Evolutionary conservation across 352 stramenopile genomes (phyloP), one percentile per base, ranked within the genome.

Genomic region (Thraustochytrium striatum): DNA sequence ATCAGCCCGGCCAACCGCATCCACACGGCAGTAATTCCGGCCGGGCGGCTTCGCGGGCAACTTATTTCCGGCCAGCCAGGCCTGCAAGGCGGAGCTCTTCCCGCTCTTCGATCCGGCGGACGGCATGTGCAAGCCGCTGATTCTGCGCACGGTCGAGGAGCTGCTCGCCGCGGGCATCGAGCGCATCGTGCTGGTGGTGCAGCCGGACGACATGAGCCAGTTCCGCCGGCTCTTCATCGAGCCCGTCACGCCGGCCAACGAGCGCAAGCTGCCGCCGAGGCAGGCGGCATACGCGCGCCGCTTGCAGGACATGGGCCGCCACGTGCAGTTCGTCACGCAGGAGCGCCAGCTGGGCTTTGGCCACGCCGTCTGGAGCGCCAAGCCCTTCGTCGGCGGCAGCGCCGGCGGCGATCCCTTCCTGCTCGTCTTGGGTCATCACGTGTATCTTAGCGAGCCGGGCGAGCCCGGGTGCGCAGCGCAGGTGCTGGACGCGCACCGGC

Each of bases 31-130:
- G 65, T 75, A 3, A 75, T 75, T 43, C 65, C 65, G 8, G 65
- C 65, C 16, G n/a, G 65, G 65, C 9, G 65, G 65, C 16, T 75
- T 75, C 36, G 65, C 65, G 9, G 65, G 44, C 16, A 61, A 30
- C 25, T 50, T 75, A 7, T 75, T 70, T 47, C 65, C 65, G 9
- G 65, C 65, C 16, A 75, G 65, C 36, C 65, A 75, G 32, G 65
- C 65, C 9, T 75, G 65, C 65, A 75, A 75, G 39, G 65, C 65
- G n/a, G 65, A 75, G 52, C 52, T 75, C 25, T 75, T 75, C 50
- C 65, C 65, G 5, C 65, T 75, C 28, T 61, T 55, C 25, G 65
- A 75, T 33, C 41, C 65, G 0, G 9, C 13, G 11, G 65, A 75
- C 47, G 65, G 65, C 32, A 75, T 58, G 52, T 75, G 65, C 65